phyloP scores from a whole-genome alignment of 345 rosid genomes.

The Hibiscus mutabilis region DNA sequence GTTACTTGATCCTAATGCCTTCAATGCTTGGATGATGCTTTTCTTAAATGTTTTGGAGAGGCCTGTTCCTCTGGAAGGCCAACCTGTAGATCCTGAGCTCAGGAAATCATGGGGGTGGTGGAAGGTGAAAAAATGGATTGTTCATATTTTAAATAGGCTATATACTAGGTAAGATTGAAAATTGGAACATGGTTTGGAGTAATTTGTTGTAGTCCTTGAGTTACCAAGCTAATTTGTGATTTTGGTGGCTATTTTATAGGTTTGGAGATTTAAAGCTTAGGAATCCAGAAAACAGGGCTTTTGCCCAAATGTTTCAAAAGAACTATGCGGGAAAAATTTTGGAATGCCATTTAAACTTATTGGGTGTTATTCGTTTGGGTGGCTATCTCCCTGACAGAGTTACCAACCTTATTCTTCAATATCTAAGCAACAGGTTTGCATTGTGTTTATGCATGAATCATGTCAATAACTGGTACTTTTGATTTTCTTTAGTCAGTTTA shows the following conservation, averaged over 20 bases:
- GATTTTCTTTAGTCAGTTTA: not conserved
- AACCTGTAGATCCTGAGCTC: conserved; percentile 81
- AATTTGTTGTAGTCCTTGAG: not conserved
- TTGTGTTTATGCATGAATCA: not conserved
- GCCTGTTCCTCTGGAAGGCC: conserved; percentile 82
- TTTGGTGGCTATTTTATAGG: conserved; percentile 32
- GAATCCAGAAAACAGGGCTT: conserved; percentile 74
- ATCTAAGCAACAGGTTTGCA: conserved; percentile 82
- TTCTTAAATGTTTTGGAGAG: conserved; percentile 89
- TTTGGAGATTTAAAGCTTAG: conserved; percentile 95
- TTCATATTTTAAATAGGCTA: conserved; percentile 90
- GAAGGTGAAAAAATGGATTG: conserved; percentile 99
- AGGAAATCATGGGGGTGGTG: conserved; percentile 99
- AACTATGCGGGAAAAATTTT: conserved; percentile 86
- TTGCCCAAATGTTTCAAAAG: conserved; percentile 90
- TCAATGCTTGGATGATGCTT: conserved; percentile 93
- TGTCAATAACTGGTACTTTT: not conserved
- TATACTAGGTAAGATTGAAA: conserved; percentile 58
- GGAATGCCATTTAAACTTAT: conserved; percentile 82
- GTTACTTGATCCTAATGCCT: conserved; percentile 64
- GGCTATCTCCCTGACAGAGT: conserved; percentile 97
- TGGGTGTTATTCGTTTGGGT: conserved; percentile 74
- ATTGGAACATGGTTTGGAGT: not conserved
- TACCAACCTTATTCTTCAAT: conserved; percentile 89
- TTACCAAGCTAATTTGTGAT: not conserved